Percentiles rank a stretch among this genome's conserved stretches.
These are phyloP conservation scores for Immersiporthe knoxdaviesiana DNA, from an alignment of 2,329 filamentous ascomycete genomes.

Conservation along the genomic window DNA sequence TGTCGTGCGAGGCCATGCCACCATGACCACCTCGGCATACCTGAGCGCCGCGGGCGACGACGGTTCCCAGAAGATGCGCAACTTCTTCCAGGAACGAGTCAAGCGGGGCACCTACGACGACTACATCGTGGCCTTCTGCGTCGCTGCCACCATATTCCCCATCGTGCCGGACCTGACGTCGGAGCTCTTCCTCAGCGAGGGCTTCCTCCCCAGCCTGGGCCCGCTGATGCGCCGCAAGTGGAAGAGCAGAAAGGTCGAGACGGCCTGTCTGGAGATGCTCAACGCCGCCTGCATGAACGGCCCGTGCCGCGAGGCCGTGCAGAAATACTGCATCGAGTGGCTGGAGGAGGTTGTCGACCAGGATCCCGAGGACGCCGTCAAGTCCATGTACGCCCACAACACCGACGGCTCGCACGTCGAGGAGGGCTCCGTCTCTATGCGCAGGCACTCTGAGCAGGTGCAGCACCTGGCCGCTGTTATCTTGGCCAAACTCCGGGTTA, in stretches of 20 bases:
- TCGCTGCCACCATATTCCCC: slow-evolving; percentile 86
- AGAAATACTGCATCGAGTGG: slow-evolving; percentile 85
- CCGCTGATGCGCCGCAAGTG: slow-evolving; percentile 77
- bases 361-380: slow-evolving; percentile 61
- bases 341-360: slow-evolving; percentile 81
- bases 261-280: slow-evolving; percentile 83
- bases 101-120: slow-evolving; percentile 81
- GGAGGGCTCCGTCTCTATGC: slow-evolving; percentile 62
- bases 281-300: slow-evolving; percentile 89
- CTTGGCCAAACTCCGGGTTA: slow-evolving; percentile 70
- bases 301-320: slow-evolving; percentile 79
- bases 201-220: slow-evolving; percentile 78
- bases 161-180: slow-evolving; percentile 76
- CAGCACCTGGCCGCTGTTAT: slow-evolving; percentile 73
- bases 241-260: slow-evolving; percentile 85
- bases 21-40: slow-evolving; percentile 80
- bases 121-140: slow-evolving; percentile 88
- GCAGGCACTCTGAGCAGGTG: slow-evolving; percentile 63
- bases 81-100: slow-evolving; percentile 75
- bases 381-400: slow-evolving; percentile 52
- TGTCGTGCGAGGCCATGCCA: slow-evolving; percentile 77
- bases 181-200: slow-evolving; percentile 82
- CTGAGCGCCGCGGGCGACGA: slow-evolving; percentile 75
- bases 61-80: slow-evolving; percentile 70
- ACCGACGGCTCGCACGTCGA: slow-evolving; percentile 59